These are phyloP conservation scores for Leucosporidium scottii DNA, from an alignment of 768 basidiomycete species.

Conservation along the genomic window DNA sequence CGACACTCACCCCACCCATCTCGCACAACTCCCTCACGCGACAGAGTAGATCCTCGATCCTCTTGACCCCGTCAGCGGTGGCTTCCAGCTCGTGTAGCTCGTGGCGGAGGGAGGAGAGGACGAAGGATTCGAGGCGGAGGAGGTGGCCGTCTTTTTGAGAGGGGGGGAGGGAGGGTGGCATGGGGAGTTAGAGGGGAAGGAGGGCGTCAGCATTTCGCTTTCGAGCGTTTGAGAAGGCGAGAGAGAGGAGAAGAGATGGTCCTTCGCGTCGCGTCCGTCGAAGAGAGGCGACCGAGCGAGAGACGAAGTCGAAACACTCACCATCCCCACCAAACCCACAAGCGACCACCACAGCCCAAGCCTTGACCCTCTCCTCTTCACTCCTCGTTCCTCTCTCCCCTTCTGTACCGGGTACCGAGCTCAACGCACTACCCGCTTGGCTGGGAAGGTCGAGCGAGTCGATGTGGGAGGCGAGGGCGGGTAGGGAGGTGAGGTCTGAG, in stretches of 20 bases:
- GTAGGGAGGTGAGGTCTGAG: neutral
- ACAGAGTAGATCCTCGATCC: conserved; percentile 1
- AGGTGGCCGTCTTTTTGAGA: neutral
- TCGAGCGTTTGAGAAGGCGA: too few species aligned
- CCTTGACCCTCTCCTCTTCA: neutral
- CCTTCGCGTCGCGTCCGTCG: too few species aligned
- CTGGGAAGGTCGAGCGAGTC: neutral
- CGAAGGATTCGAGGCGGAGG: neutral
- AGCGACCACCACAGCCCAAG: neutral
- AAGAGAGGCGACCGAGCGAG: too few species aligned
- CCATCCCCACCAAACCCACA: conserved; percentile 5
- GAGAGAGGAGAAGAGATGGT: too few species aligned
- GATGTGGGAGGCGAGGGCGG: too few species aligned
- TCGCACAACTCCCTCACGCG: conserved; percentile 3
- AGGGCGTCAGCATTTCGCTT: neutral
- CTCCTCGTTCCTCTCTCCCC: too few species aligned
- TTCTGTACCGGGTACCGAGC: neutral
- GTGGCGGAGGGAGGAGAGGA: neutral
- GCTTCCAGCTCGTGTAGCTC: neutral
- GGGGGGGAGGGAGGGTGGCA: neutral
- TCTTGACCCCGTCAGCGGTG: neutral
- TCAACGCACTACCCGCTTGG: conserved; percentile 2
- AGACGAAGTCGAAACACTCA: conserved; percentile 6
- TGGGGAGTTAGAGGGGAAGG: neutral
- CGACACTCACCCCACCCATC: conserved; percentile 12